These are phyloP conservation scores for Podaxis pistillaris DNA, from an alignment of 768 basidiomycete species.

Conservation along the genomic window DNA sequence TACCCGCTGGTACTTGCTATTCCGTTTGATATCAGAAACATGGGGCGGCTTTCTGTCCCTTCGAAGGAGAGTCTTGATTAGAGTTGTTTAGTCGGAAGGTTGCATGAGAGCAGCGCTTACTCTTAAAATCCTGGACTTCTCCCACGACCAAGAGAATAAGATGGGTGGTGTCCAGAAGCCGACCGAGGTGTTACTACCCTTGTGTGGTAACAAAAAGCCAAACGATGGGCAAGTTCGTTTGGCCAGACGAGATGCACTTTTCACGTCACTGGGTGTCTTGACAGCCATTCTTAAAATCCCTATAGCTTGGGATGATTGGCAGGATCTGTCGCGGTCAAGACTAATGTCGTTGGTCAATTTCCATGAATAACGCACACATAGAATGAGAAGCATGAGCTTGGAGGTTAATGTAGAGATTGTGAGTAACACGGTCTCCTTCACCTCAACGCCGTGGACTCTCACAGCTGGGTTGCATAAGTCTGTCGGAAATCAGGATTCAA, in stretches of 20 bases:
- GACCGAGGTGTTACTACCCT: constrained; percentile 4
- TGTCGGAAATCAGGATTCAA: background rate
- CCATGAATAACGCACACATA: background rate
- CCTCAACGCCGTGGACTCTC: constrained; percentile 6
- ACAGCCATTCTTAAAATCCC: background rate
- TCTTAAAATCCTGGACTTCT: background rate
- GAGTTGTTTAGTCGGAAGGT: background rate
- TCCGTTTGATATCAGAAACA: background rate
- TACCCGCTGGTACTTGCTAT: background rate
- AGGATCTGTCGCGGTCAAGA: constrained; percentile 1
- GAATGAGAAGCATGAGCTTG: constrained; percentile 1
- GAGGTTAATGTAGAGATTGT: background rate
- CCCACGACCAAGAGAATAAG: background rate
- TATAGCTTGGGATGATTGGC: background rate
- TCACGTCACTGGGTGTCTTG: background rate
- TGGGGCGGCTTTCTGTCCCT: background rate
- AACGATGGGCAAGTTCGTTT: background rate
- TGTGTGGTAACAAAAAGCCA: constrained; percentile 1
- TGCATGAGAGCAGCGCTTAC: background rate
- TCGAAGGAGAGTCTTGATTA: background rate
- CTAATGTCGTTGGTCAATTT: background rate
- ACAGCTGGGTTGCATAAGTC: background rate
- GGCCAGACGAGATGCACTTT: background rate
- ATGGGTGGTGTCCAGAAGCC: background rate
- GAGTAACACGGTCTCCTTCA: background rate